Evolutionary conservation across 257 asterid genomes (phyloP).

Genomic region (Gentiana straminea): DNA sequence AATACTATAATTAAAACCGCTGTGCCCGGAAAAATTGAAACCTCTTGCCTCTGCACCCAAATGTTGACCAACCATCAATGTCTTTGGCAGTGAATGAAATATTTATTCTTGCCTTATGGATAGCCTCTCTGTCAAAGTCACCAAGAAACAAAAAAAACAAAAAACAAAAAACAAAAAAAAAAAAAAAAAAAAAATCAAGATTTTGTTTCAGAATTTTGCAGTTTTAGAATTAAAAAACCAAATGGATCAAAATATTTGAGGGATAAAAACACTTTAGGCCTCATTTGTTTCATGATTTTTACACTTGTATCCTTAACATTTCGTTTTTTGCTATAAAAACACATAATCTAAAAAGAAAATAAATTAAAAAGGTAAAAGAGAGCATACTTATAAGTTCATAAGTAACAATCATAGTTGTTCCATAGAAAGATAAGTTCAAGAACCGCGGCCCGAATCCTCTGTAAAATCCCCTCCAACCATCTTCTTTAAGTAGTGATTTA

Average conservation of each 20-base stretch:
- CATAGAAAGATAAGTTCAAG: constrained; percentile 80
- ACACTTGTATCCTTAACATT: too few relatives aligned
- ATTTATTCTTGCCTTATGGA: constrained; percentile 40
- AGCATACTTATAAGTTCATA: constrained; percentile 77
- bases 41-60: too few relatives aligned
- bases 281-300: background rate
- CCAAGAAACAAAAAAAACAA: background rate
- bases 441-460: constrained; percentile 92
- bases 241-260: too few relatives aligned
- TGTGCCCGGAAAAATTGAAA: too few relatives aligned
- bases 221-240: background rate
- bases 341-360: background rate
- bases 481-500: constrained; percentile 60
- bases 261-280: background rate
- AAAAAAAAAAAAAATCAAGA: too few relatives aligned
- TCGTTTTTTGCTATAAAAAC: background rate
- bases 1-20: too few relatives aligned
- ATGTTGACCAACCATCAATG: too few relatives aligned
- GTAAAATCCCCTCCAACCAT: constrained; percentile 91
- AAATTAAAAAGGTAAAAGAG: background rate
- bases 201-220: background rate
- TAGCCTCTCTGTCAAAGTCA: constrained; percentile 46
- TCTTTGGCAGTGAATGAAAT: background rate
- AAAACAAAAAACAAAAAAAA: background rate
- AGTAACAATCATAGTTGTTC: constrained; percentile 90